Evolutionary conservation across 2,329 filamentous ascomycete species (phyloP).

Genomic region (Curvularia sp.): DNA sequence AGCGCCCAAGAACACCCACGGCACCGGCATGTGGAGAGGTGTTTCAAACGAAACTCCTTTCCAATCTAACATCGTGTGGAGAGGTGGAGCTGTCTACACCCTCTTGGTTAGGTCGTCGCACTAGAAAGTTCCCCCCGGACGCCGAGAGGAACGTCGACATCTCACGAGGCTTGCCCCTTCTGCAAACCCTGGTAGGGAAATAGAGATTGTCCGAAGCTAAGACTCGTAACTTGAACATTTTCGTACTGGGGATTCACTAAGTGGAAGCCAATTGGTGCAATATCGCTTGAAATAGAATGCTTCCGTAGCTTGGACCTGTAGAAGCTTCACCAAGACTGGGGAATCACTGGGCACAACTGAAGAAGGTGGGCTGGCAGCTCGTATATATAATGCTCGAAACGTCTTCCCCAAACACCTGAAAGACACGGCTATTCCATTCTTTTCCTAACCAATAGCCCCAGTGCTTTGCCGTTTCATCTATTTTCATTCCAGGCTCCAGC

Average conservation of each 20-base stretch:
- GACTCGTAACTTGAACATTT: constrained; percentile 9
- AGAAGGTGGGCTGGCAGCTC: neutral
- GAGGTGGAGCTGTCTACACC: constrained; percentile 21
- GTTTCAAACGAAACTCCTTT: constrained; percentile 25
- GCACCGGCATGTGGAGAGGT: neutral
- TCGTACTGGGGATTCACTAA: constrained; percentile 10
- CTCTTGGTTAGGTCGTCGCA: constrained; percentile 26
- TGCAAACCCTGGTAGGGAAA: constrained; percentile 10
- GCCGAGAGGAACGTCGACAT: constrained; percentile 11
- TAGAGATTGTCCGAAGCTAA: constrained; percentile 10
- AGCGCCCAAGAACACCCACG: no score
- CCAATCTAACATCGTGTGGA: constrained; percentile 18
- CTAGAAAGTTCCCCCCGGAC: constrained; percentile 19
- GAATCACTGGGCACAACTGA: constrained; percentile 4
- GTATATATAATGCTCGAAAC: constrained; percentile 19
- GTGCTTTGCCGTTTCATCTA: constrained; percentile 24
- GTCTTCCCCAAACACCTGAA: constrained; percentile 7
- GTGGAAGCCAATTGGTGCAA: constrained; percentile 15
- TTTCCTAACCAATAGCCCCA: constrained; percentile 18
- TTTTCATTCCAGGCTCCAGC: constrained; percentile 22
- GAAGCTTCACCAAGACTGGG: constrained; percentile 13
- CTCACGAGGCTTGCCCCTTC: constrained; percentile 11
- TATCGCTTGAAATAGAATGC: constrained; percentile 18
- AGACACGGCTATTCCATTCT: constrained; percentile 30
- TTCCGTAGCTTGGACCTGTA: constrained; percentile 15